phyloP scores from a whole-genome alignment of 1,139 yeast species.

The Blastobotrys illinoisensis region DNA sequence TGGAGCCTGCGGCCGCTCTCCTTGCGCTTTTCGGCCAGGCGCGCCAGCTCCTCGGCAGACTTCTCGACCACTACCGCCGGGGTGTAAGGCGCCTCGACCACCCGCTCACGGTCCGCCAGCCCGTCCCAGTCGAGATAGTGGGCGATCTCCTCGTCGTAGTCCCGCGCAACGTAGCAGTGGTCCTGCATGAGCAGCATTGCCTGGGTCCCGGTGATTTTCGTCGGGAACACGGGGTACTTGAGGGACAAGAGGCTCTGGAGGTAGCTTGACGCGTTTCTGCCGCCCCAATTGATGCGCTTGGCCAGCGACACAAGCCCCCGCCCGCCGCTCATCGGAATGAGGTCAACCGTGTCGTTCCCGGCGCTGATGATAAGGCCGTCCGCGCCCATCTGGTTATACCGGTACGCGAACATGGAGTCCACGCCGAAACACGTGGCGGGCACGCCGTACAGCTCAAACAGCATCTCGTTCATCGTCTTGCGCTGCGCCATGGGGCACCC shows the following conservation, averaged over 20 bases:
- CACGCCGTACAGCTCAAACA: slow-evolving; percentile 74
- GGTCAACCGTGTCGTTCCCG: slow-evolving; percentile 76
- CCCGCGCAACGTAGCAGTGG: slow-evolving; percentile 68
- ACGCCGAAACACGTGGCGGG: slow-evolving; percentile 77
- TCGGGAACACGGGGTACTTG: slow-evolving; percentile 90
- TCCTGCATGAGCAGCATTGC: slow-evolving; percentile 64
- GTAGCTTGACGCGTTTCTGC: slow-evolving; percentile 62
- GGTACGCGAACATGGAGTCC: slow-evolving; percentile 70
- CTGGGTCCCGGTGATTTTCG: slow-evolving; percentile 59
- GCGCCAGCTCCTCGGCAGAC: slow-evolving; percentile 73
- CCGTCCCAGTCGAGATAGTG: slow-evolving; percentile 54
- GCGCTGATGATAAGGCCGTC: slow-evolving; percentile 71
- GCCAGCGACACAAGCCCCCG: slow-evolving; percentile 60
- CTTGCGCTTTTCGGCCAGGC: slow-evolving; percentile 71
- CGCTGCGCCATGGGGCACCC: slow-evolving; percentile 70
- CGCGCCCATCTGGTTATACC: slow-evolving; percentile 37
- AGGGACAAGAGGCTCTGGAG: slow-evolving; percentile 59
- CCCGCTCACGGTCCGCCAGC: slow-evolving; percentile 62
- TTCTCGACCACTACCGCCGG: slow-evolving; percentile 62
- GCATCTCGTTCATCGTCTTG: slow-evolving; percentile 64
- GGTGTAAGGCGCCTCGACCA: slow-evolving; percentile 76
- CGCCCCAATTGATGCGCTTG: slow-evolving; percentile 91
- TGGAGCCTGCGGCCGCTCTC: slow-evolving; percentile 88
- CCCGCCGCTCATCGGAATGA: slow-evolving; percentile 74
- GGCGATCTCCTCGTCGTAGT: slow-evolving; percentile 62